Evolutionary conservation across 495 filamentous ascomycete genomes (phyloP), one percentile per base, ranked within the genome.

Genomic region (Podospora sp.): DNA sequence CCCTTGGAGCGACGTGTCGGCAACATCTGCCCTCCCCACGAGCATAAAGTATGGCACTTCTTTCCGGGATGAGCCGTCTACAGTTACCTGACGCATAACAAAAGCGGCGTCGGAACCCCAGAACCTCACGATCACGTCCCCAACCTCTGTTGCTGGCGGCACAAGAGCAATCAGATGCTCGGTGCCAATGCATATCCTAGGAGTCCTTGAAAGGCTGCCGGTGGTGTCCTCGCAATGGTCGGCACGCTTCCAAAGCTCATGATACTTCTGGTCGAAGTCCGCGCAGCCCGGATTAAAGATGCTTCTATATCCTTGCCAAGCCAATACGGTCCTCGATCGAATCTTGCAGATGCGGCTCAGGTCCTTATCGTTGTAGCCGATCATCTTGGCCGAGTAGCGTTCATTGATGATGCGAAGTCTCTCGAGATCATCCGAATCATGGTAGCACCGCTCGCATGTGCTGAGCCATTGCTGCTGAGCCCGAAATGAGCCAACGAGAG

Each of bases 101-200:
- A 71, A 33, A 16, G 73, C 71, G 22, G 69, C 64, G 25, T 68
- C 55, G 62, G 68, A 73, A 29, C 67, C 63, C 71, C 69, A 73
- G 49, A 73, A 73, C n/a, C 69, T 60, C 16, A 73, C 64, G 7
- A 76, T 63, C 16, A 69, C 35, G 46, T 76, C 73, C 4, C 71
- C 73, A 1, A 63, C 63, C 25, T 56, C 51, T 1, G 73, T 49
- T 21, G 58, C 40, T 20, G 71, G 22, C 12, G 71, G 71, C 1
- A 70, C 69, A 18, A 76, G 53, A 3, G 65, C 71, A 24, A 76
- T 72, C 18, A 65, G 27, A 35, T 56, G 40, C 12, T 62, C 62
- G n/a, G 63, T 72, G 5, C 63, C 68, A 20, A 76, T 55, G 49
- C 65, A 73, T 5, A 70, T 69, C 59, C 72, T 14, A n/a, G n/a